Conservation (phyloP, 163 green algal genomes). For the Trebouxia gelatinosa region DNA sequence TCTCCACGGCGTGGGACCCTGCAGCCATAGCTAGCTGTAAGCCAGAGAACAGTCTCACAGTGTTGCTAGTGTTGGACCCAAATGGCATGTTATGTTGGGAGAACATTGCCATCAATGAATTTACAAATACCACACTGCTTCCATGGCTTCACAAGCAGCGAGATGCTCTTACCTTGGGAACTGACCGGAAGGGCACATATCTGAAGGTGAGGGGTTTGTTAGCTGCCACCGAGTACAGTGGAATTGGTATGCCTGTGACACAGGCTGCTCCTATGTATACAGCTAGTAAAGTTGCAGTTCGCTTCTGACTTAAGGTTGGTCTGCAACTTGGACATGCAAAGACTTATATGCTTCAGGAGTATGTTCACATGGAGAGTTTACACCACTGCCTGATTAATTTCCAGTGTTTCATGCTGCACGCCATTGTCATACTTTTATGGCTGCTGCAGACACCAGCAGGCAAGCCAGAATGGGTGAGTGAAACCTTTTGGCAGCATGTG, state of each 20-base stretch:
- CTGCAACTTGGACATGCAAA: not conserved
- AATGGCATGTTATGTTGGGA: constrained; percentile 12
- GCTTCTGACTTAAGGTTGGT: too few relatives aligned
- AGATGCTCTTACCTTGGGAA: not conserved
- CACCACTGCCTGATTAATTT: not conserved
- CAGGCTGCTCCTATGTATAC: too few relatives aligned
- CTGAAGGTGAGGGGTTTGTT: not conserved
- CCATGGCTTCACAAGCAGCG: not conserved
- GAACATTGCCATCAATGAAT: not conserved
- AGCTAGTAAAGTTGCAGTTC: not conserved
- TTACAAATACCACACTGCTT: not conserved
- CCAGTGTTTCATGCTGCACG: not conserved
- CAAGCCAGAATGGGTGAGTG: not conserved
- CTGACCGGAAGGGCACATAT: not conserved
- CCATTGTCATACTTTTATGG: not conserved
- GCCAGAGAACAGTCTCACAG: too few relatives aligned
- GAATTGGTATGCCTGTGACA: too few relatives aligned
- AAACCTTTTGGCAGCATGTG: constrained; percentile 8
- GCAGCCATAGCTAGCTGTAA: too few relatives aligned
- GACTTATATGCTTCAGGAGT: not conserved
- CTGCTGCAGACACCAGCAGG: constrained; percentile 8
- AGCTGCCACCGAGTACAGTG: too few relatives aligned
- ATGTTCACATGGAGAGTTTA: not conserved
- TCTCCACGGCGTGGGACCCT: too few relatives aligned
- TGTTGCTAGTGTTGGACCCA: constrained; percentile 1